Evolutionary conservation across 2,329 filamentous ascomycete species (phyloP).

Genomic region (Dichotomopilus funicola): DNA sequence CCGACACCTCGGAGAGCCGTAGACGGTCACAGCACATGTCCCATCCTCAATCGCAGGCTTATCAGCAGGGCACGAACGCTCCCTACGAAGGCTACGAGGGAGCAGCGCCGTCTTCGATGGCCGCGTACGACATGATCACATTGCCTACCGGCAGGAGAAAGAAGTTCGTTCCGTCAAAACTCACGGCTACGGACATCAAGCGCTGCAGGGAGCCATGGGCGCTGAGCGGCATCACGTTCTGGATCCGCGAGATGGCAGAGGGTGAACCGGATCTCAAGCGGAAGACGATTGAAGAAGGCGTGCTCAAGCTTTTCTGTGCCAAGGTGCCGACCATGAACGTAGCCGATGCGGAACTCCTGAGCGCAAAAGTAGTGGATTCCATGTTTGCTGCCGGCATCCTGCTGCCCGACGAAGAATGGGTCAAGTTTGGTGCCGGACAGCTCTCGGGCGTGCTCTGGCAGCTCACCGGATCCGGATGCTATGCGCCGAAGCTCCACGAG

Average conservation of each 20-base stretch:
- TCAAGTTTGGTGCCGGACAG: conserved; percentile 75
- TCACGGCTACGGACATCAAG: conserved; percentile 73
- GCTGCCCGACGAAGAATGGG: conserved; percentile 91
- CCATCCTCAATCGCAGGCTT: conserved; percentile 46
- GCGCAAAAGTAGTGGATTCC: conserved; percentile 65
- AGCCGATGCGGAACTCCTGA: conserved; percentile 85
- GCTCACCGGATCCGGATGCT: conserved; percentile 84
- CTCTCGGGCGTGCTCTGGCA: conserved; percentile 92
- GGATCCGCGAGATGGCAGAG: conserved; percentile 85
- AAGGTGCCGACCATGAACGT: conserved; percentile 99
- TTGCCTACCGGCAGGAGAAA: conserved; percentile 72
- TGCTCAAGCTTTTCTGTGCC: conserved; percentile 82
- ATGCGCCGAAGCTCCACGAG: conserved; percentile 76
- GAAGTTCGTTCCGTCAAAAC: conserved; percentile 79
- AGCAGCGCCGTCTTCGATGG: conserved; percentile 41
- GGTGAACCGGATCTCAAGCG: conserved; percentile 83
- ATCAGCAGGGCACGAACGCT: conserved; percentile 43
- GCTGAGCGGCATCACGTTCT: conserved; percentile 75
- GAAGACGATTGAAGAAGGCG: conserved; percentile 77
- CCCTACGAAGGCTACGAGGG: conserved; percentile 53
- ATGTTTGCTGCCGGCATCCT: conserved; percentile 77
- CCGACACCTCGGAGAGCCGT: conserved; percentile 74
- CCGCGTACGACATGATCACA: conserved; percentile 75
- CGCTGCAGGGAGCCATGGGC: conserved; percentile 90
- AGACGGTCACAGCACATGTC: conserved; percentile 44